Evolutionary conservation across 345 rosid genomes (phyloP), one percentile per base, ranked within the genome.

Genomic region (Eucalyptus urophylla): DNA sequence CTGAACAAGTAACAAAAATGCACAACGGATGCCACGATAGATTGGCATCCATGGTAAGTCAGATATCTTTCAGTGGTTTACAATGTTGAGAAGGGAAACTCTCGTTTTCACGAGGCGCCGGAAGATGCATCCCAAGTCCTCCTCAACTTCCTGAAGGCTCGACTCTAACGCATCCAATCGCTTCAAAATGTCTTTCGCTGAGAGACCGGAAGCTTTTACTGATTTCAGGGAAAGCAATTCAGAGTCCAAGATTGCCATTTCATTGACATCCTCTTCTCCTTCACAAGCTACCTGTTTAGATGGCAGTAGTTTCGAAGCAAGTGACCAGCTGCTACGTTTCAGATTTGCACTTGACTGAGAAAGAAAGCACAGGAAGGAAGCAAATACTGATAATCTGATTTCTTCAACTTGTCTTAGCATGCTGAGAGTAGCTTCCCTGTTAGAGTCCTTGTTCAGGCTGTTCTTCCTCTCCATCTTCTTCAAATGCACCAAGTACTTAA

Each of bases 331-430:
- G 3, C 45, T 72, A 37, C 45, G 8, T 72, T 19, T 91, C 29
- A 88, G 87, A 90, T 92, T 87, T 80, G 88, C 49, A 53, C 80
- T 90, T 16, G 86, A 49, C 29, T 47, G 69, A 76, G 88, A 90
- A 44, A 89, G 6, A 40, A 25, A 90, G 44, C 88, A 89, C 27
- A 91, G 40, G 87, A 93, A 90, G 49, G 94, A 92, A 80, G 89
- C 88, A 49, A 94, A 49, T 54, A 90, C 88, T 37, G 69, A 56
- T 2, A 89, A 87, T 43, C 94, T 89, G 14, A 91, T 88, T 58
- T 91, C 89, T 89, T 93, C 89, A 33, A 86, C 92, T 90, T 92
- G 87, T 88, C 88, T 90, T 89, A 92, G 88, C 81, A 92, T 89
- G 24, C 29, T 49, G 76, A 90, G 45, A 47, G 87, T 49, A 49